Conservation (phyloP, 345 rosid species). For the Eutrema heterophyllum region DNA sequence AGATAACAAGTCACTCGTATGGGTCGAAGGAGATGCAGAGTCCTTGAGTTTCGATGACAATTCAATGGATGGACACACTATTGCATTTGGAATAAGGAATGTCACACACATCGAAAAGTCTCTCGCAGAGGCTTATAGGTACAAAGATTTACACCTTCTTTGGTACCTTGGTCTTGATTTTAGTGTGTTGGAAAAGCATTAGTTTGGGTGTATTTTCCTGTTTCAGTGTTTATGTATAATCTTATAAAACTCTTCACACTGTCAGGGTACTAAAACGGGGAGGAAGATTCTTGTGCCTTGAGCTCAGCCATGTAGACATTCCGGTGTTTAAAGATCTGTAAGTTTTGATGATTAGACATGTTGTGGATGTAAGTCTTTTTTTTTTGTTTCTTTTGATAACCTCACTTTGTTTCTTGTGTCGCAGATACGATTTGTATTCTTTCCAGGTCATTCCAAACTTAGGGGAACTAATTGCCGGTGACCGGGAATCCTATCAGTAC, state of each 20-base stretch:
- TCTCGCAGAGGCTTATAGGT: slow-evolving; percentile 87
- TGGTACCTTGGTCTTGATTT: background rate
- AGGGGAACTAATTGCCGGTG: slow-evolving; percentile 83
- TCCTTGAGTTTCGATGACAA: slow-evolving; percentile 64
- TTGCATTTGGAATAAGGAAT: slow-evolving; percentile 98
- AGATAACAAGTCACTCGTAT: slow-evolving; percentile 59
- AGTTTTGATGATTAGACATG: slow-evolving; percentile 31
- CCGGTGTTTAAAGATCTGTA: slow-evolving; percentile 81
- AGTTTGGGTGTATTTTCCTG: background rate
- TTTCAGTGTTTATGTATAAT: background rate
- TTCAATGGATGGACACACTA: slow-evolving; percentile 91
- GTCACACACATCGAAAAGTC: slow-evolving; percentile 93
- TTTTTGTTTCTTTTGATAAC: background rate
- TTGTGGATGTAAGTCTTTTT: background rate
- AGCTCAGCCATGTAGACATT: slow-evolving; percentile 84
- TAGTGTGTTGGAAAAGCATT: background rate
- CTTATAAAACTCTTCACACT: slow-evolving; percentile 1
- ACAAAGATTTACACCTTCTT: background rate
- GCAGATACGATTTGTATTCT: slow-evolving; percentile 83
- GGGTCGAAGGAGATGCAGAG: slow-evolving; percentile 97
- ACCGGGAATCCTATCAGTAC: slow-evolving; percentile 80
- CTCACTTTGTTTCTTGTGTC: slow-evolving; percentile 22
- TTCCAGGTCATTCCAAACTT: slow-evolving; percentile 77
- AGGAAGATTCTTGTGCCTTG: slow-evolving; percentile 95
- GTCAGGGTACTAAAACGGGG: slow-evolving; percentile 83